Base-by-base conservation (phyloP, 1,284 basidiomycete genomes). In the Austroboletus niveus region DNA sequence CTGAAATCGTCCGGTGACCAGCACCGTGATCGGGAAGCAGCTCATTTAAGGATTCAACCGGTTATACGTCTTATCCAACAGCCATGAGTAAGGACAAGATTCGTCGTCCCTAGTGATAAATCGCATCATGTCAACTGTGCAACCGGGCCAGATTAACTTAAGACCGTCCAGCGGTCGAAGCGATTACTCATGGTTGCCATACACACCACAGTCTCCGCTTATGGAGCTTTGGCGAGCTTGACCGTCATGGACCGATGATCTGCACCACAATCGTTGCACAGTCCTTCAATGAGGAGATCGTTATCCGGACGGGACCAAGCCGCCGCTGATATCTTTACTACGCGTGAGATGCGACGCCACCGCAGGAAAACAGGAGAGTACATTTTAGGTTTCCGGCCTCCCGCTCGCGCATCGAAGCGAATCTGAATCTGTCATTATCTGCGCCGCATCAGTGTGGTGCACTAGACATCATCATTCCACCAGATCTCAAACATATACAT, bases 271-370 rank as follows among this genome's bases (percentile, higher is more conserved):
- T 24, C 5, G 22, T 5, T 24, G 22, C 22, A 24, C 22, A 24
- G 22, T 24, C 22, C 22, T 24, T 24, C 22, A 24, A 24, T 24
- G 22, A 24, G 5, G 22, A 24, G 22, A 59, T 51, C 11, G 55
- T 52, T 12, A 59, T 48, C 34, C 58, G 53, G 24, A 45, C 51
- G 20, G 64, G 51, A n/a, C 64, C 60, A 49, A 51, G 65, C 58
- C 62, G 56, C 20, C 39, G 42, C 1, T 32, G 39, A 6, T 52
- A 6, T 35, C 44, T 47, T 38, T 54, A 49, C n/a, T 60, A 61
- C 55, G 27, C 63, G 65, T 34, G 45, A 51, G 11, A 53, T 24
- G 20, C 17, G 32, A 42, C 57, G 45, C 64, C 54, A 51, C 60
- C 45, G 11, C 24, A 43, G 11, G 48, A 49, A 38, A 50, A 42